Evolutionary conservation across 495 filamentous ascomycete genomes (phyloP), one percentile per base, ranked within the genome.

Genomic region (Evernia prunastri): DNA sequence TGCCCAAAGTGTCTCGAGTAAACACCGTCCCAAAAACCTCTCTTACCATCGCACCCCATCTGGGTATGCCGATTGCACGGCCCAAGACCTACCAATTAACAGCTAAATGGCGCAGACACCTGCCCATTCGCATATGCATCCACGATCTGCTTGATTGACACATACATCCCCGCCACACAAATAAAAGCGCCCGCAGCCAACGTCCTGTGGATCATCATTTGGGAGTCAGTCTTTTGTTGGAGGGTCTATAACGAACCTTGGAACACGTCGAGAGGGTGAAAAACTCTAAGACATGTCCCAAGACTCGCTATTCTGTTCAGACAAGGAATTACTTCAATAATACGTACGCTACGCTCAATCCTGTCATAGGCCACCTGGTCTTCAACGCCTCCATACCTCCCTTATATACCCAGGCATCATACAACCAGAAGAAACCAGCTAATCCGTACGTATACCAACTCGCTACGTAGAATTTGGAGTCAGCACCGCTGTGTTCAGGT

Each of bases 91-190:
- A 2, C 10, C 29, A n/a, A 42, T 49, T 60, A 58, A 59, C 69
- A 71, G 47, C 67, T 71, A 47, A 71, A 71, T 4, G 69, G 69
- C 43, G 59, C 49, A 23, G 63, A 59, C 11, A 71, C 69, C 59
- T 43, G 25, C 6, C 61, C 36, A 36, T 43, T 60, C 13, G 33
- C 45, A 63, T 71, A 71, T 20, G 69, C 69, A 65, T 67, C 67
- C 57, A 71, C 69, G 42, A 84, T 84, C 45, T 80, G 79, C 71
- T 84, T 73, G 47, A 82, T 75, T 11, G 79, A 79, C 0, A 78
- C 79, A 72, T 83, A 83, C 39, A 81, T 63, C 2, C 80, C 80
- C 7, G 80, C 79, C 10, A 80, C 79, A 3, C 80, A 72, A n/a
- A 83, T 66, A 58, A 83, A 83, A 62, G 77, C 69, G 0, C 80